Conservation (phyloP, 2,329 filamentous ascomycete genomes). For the Pyricularia sp. region DNA sequence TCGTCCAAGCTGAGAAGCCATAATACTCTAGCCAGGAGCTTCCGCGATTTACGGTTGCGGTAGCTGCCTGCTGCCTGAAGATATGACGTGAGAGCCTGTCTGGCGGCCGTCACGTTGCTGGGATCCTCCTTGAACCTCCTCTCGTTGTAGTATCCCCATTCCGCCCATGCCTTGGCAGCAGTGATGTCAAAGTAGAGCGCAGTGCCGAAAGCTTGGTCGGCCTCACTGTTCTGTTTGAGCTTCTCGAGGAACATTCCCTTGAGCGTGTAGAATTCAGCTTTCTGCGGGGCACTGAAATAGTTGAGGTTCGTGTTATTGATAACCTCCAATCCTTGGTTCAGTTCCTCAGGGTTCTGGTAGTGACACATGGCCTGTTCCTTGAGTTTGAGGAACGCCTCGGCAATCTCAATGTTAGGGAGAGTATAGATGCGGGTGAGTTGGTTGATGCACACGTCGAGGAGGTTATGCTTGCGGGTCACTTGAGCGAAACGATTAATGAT, state of each 20-base stretch:
- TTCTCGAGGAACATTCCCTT: slow-evolving; percentile 99
- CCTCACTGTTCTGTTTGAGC: slow-evolving; percentile 77
- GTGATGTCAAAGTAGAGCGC: slow-evolving; percentile 93
- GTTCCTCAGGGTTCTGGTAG: slow-evolving; percentile 87
- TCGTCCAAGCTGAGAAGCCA: slow-evolving; percentile 95
- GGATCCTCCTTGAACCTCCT: slow-evolving; percentile 89
- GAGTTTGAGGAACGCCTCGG: slow-evolving; percentile 95
- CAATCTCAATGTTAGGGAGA: slow-evolving; percentile 97
- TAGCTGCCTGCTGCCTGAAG: slow-evolving; percentile 91
- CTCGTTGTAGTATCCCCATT: slow-evolving; percentile 98
- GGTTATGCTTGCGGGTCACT: slow-evolving; percentile 89
- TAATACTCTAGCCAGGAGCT: slow-evolving; percentile 81
- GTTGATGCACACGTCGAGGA: slow-evolving; percentile 93
- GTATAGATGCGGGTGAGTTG: slow-evolving; percentile 98
- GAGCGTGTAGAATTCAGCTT: slow-evolving; percentile 96
- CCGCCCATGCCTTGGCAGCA: slow-evolving; percentile 93
- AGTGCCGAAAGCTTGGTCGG: slow-evolving; percentile 86
- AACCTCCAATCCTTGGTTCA: slow-evolving; percentile 86
- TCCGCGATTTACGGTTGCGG: slow-evolving; percentile 93
- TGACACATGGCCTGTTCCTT: slow-evolving; percentile 98
- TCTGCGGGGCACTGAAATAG: slow-evolving; percentile 92
- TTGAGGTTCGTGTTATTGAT: slow-evolving; percentile 99
- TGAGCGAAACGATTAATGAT: slow-evolving; percentile 99
- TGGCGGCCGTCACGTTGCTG: slow-evolving; percentile 65
- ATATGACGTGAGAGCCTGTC: slow-evolving; percentile 90